Percentiles rank a stretch among this genome's conserved stretches.
Evolutionary conservation across 2,329 filamentous ascomycete genomes (phyloP).

Genomic region (Xylaria digitata): DNA sequence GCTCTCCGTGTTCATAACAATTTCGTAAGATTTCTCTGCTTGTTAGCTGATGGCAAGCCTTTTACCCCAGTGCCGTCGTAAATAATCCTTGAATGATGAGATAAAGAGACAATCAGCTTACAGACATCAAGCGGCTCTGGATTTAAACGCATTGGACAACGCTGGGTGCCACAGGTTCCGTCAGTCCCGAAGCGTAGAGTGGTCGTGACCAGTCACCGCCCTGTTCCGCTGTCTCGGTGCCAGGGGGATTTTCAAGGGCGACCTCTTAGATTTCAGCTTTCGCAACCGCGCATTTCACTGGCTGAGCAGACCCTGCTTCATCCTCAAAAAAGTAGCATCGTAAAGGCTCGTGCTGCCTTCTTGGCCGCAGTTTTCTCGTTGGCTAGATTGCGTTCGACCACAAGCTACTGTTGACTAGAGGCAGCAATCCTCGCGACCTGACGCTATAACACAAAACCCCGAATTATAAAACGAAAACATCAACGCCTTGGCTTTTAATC

Average conservation of each 20-base stretch:
- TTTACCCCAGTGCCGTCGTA: not conserved
- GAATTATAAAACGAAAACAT: constrained; percentile 1
- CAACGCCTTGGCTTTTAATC: not conserved
- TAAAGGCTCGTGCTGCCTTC: constrained; percentile 23
- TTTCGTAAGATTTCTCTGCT: constrained; percentile 11
- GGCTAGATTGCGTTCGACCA: constrained; percentile 14
- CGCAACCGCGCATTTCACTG: constrained; percentile 38
- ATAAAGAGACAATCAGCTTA: constrained; percentile 8
- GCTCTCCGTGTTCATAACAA: constrained; percentile 16
- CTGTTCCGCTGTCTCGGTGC: constrained; percentile 39
- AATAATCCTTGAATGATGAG: not conserved
- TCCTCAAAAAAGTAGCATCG: constrained; percentile 23
- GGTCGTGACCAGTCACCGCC: constrained; percentile 19
- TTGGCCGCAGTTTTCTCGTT: constrained; percentile 34
- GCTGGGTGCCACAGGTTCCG: not conserved
- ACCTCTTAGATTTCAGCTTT: constrained; percentile 41
- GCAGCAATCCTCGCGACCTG: not conserved
- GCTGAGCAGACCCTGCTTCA: constrained; percentile 29
- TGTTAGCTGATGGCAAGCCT: constrained; percentile 7
- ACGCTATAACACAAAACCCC: not conserved
- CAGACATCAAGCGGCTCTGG: not conserved
- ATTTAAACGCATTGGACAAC: constrained; percentile 2
- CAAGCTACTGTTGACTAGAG: not conserved
- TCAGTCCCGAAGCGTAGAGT: constrained; percentile 1
- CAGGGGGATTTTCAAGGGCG: constrained; percentile 29